Evolutionary conservation across 1,139 yeast genomes (phyloP).

Genomic region (Candida sojae): DNA sequence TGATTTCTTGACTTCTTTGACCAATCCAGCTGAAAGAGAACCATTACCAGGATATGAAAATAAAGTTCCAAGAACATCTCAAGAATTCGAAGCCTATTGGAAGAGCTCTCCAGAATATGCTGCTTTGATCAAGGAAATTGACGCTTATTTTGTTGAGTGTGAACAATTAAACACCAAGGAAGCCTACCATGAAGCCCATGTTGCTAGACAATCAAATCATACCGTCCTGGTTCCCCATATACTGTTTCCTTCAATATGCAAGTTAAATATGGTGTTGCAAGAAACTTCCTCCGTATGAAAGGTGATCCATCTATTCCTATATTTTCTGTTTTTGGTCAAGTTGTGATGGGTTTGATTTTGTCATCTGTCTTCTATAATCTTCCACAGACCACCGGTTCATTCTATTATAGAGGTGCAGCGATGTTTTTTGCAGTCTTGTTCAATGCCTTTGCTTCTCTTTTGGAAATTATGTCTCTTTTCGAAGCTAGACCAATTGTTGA

Average conservation of each 20-base stretch:
- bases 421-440: conserved; percentile 57
- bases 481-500: conserved; percentile 59
- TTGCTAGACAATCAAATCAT: conserved; percentile 30
- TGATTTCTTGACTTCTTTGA: conserved; percentile 76
- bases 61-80: conserved; percentile 27
- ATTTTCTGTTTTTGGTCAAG: conserved; percentile 25
- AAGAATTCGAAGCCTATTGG: conserved; percentile 29
- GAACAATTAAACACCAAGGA: conserved; percentile 11
- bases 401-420: conserved; percentile 57
- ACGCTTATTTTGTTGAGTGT: conserved; percentile 15
- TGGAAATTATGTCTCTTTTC: conserved; percentile 58
- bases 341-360: conserved; percentile 31
- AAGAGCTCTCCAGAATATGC: conserved; percentile 21
- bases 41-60: conserved; percentile 49
- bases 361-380: conserved; percentile 56
- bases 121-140: conserved; percentile 19
- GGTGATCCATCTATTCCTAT: conserved; percentile 31
- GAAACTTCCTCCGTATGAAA: conserved; percentile 27
- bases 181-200: conserved; percentile 21
- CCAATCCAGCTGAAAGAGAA: conserved; percentile 70
- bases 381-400: conserved; percentile 47
- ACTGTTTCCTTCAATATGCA: conserved; percentile 35
- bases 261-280: conserved; percentile 24
- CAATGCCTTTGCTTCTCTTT: conserved; percentile 56
- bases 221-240: conserved; percentile 27